Evolutionary conservation across 208 protist genomes (phyloP).

Genomic region (Acanthamoeba healyi): DNA sequence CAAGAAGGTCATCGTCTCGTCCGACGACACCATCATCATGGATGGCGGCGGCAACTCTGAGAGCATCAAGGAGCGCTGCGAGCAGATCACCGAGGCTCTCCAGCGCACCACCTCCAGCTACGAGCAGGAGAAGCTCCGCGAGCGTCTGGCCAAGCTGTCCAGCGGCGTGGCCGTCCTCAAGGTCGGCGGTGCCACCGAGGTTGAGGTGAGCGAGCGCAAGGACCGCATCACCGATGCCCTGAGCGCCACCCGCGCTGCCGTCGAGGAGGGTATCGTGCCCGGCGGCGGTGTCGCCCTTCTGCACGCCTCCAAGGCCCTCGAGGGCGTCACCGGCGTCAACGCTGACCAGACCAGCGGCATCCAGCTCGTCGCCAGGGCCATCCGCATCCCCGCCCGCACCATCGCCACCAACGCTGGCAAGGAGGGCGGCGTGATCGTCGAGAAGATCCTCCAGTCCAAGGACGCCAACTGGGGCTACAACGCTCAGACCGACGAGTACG

Average conservation of each 20-base stretch:
- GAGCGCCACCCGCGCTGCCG: slow-evolving; percentile 98
- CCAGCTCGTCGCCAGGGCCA: slow-evolving; percentile 95
- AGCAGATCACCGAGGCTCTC: slow-evolving; percentile 94
- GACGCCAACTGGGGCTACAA: slow-evolving; percentile 95
- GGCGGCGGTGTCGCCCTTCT: slow-evolving; percentile 98
- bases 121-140: slow-evolving; percentile 97
- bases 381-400: slow-evolving; percentile 92
- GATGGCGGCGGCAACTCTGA: slow-evolving; percentile 95
- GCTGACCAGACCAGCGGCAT: slow-evolving; percentile 97
- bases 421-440: slow-evolving; percentile 98
- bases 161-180: slow-evolving; percentile 98
- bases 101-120: slow-evolving; percentile 94
- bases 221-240: slow-evolving; percentile 99
- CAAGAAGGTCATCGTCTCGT: slow-evolving; percentile 94
- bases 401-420: slow-evolving; percentile 98
- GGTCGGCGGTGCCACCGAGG: slow-evolving; percentile 98
- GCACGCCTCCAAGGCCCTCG: slow-evolving; percentile 93
- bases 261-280: slow-evolving; percentile 99
- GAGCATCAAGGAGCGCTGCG: slow-evolving; percentile 94
- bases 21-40: slow-evolving; percentile 98
- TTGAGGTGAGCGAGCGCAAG: slow-evolving; percentile 99
- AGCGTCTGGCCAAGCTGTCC: slow-evolving; percentile 98
- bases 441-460: slow-evolving; percentile 92
- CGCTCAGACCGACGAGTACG: slow-evolving; percentile 95
- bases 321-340: slow-evolving; percentile 92